Conservation (phyloP, 2,329 filamentous ascomycete species). For the Diaporthe destruens region DNA sequence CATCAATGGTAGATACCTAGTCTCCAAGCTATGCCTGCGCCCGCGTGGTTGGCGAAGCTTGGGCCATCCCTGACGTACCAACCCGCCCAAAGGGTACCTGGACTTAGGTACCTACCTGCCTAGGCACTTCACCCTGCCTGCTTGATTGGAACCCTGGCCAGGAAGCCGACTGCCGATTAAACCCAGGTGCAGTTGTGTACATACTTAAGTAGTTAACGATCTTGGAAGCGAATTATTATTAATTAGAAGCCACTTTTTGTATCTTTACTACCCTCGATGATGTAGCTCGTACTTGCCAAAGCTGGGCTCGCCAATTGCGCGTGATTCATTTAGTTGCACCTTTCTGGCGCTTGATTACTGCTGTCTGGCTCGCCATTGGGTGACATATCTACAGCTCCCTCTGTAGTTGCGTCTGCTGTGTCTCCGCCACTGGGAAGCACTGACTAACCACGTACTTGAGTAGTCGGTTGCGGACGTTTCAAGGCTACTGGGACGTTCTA, state of each 20-base stretch:
- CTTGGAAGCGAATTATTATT: neutral
- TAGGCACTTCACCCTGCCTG: neutral
- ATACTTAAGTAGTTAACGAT: neutral
- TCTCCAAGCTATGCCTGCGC: conserved; percentile 19
- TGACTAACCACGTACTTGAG: too few relatives aligned
- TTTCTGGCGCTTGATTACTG: neutral
- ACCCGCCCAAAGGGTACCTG: neutral
- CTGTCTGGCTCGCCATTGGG: neutral
- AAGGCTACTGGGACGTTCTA: neutral
- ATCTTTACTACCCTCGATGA: too few relatives aligned
- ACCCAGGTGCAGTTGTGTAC: neutral
- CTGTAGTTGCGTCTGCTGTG: neutral
- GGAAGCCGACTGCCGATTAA: neutral
- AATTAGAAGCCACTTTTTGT: too few relatives aligned
- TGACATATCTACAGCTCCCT: too few relatives aligned
- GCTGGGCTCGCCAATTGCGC: neutral
- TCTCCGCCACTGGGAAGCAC: neutral
- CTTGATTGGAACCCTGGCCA: neutral
- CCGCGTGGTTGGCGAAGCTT: conserved; percentile 28
- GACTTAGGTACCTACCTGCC: neutral
- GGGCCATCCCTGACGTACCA: conserved; percentile 36
- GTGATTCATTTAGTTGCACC: neutral
- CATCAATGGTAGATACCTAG: neutral
- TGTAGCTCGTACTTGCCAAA: neutral
- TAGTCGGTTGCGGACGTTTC: neutral